Evolutionary conservation across 805 yeast genomes (phyloP).

Genomic region (Kodamaea neixiangensis): DNA sequence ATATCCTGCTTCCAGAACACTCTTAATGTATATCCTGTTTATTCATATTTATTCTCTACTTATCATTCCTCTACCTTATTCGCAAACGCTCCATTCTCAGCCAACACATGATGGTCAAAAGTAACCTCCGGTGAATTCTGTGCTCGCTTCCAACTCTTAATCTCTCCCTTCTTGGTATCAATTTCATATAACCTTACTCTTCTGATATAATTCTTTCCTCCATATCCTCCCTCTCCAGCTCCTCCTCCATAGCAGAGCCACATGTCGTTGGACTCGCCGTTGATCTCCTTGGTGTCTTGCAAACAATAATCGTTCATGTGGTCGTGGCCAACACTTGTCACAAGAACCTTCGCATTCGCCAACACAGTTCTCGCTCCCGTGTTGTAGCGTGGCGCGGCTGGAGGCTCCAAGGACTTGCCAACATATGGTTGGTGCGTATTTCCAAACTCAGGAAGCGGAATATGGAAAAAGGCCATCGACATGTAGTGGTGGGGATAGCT

Average conservation of each 20-base stretch:
- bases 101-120: slow-evolving; percentile 55
- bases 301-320: slow-evolving; percentile 93
- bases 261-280: slow-evolving; percentile 36
- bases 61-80: slow-evolving; percentile 24
- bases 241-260: slow-evolving; percentile 97
- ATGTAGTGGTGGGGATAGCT: slow-evolving; percentile 39
- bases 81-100: slow-evolving; percentile 38
- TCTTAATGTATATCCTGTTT: not conserved
- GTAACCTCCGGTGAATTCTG: slow-evolving; percentile 52
- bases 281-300: slow-evolving; percentile 44
- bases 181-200: slow-evolving; percentile 73
- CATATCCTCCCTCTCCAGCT: slow-evolving; percentile 94
- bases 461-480: slow-evolving; percentile 91
- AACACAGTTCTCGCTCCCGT: slow-evolving; percentile 64
- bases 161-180: slow-evolving; percentile 48
- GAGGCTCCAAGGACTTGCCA: slow-evolving; percentile 70
- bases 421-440: slow-evolving; percentile 48
- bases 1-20: too few species aligned
- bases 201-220: slow-evolving; percentile 86
- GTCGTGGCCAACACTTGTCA: slow-evolving; percentile 88
- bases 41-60: too few species aligned
- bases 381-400: slow-evolving; percentile 76
- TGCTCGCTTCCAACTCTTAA: slow-evolving; percentile 72
- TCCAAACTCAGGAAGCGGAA: slow-evolving; percentile 85
- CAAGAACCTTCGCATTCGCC: slow-evolving; percentile 67